Percentiles rank a stretch among this genome's conserved stretches.
These are phyloP conservation scores for Hypoxylon sp. DNA, from an alignment of 2,329 filamentous ascomycete genomes.

Conservation along the genomic window DNA sequence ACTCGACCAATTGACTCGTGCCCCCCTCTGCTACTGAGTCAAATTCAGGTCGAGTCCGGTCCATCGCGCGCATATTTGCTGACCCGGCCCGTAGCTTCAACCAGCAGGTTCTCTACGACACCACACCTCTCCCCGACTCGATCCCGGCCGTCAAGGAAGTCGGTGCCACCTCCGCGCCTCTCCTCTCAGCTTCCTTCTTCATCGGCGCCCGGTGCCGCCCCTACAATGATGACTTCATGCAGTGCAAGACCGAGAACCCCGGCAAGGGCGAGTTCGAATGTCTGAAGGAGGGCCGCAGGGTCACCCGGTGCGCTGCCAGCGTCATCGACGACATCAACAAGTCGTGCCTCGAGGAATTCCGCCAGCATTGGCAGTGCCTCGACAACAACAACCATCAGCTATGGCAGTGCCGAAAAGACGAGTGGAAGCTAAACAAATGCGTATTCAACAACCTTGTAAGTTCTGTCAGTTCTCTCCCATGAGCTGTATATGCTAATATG, in stretches of 20 bases:
- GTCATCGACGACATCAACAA: constrained; percentile 98
- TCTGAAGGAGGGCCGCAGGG: constrained; percentile 93
- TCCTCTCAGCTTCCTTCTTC: constrained; percentile 93
- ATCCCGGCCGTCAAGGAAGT: constrained; percentile 95
- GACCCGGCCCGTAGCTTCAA: constrained; percentile 75
- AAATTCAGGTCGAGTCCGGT: not conserved
- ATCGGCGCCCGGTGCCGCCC: constrained; percentile 93
- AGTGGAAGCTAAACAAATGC: constrained; percentile 93
- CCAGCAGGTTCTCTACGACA: constrained; percentile 92
- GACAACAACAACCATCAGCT: constrained; percentile 98
- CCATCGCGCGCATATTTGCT: constrained; percentile 31
- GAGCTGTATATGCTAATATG: constrained; percentile 10
- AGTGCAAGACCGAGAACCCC: constrained; percentile 95
- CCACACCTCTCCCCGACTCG: constrained; percentile 88
- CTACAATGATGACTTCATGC: constrained; percentile 99
- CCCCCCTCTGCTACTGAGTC: not conserved
- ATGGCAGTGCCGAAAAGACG: constrained; percentile 89
- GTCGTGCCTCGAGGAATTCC: constrained; percentile 89
- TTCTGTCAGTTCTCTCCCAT: constrained; percentile 30
- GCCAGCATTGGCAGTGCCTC: constrained; percentile 91
- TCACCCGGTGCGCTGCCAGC: constrained; percentile 94
- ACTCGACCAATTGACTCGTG: constrained; percentile 28
- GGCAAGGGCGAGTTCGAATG: constrained; percentile 93
- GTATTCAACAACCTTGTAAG: constrained; percentile 94
- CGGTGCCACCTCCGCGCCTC: constrained; percentile 88